Percentiles rank a stretch among this genome's conserved stretches.
These are phyloP conservation scores for Papiliotrema fonsecae DNA, from an alignment of 1,284 basidiomycete genomes.

Conservation along the genomic window DNA sequence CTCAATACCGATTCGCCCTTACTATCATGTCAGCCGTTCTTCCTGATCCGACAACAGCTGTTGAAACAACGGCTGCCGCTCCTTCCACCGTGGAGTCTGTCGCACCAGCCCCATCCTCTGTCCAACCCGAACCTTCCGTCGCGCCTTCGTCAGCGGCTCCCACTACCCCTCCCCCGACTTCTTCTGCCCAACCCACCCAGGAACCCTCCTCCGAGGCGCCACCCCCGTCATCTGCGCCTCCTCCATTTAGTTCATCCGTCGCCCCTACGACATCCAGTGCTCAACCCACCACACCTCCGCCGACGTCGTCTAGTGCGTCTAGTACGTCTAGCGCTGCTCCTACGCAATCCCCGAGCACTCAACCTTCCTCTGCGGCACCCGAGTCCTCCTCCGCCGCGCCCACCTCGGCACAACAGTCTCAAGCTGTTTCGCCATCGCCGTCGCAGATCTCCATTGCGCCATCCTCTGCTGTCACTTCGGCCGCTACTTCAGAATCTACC, in stretches of 20 bases:
- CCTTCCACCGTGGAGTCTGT: neutral
- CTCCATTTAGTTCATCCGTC: neutral
- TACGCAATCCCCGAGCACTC: neutral
- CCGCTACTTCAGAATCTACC: neutral
- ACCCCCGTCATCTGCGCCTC: neutral
- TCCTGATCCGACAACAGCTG: neutral
- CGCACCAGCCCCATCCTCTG: neutral
- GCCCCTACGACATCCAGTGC: neutral
- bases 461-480: neutral
- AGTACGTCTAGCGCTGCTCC: neutral
- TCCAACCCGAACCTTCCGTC: neutral
- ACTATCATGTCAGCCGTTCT: neutral
- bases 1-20: neutral
- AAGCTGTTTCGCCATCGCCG: no score
- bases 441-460: neutral
- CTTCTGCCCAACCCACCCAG: constrained; percentile 1
- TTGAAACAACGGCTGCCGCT: neutral
- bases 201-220: constrained; percentile 1
- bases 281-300: neutral
- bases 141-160: constrained; percentile 7
- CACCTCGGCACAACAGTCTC: neutral
- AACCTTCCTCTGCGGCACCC: neutral
- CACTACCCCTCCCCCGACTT: neutral
- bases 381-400: neutral
- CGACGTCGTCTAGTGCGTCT: neutral